phyloP scores from a whole-genome alignment of 257 asterid species.

The Ophiorrhiza pumila region DNA sequence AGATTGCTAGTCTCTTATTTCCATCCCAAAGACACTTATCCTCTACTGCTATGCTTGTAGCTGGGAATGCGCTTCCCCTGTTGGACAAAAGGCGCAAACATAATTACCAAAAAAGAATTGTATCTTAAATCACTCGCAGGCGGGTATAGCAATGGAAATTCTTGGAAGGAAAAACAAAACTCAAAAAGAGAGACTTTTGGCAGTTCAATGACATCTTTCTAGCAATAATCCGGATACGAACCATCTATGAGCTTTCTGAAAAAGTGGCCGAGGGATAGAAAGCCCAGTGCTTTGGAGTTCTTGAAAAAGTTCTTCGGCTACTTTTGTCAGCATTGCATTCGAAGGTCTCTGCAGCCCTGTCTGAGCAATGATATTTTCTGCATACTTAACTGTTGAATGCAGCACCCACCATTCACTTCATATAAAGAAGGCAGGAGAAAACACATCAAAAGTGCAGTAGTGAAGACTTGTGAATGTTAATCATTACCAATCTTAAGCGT shows the following conservation, averaged over 20 bases:
- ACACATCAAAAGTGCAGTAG: slow-evolving; percentile 1
- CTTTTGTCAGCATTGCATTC: slow-evolving; percentile 42
- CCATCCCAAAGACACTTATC: slow-evolving; percentile 77
- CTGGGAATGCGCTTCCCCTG: slow-evolving; percentile 96
- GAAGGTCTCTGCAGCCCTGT: slow-evolving; percentile 76
- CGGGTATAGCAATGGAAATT: neutral
- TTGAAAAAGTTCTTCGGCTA: slow-evolving; percentile 68
- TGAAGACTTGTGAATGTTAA: neutral
- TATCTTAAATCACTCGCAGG: neutral
- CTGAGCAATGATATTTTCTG: slow-evolving; percentile 57
- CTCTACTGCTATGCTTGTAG: slow-evolving; percentile 48
- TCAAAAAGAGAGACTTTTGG: neutral
- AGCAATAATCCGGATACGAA: slow-evolving; percentile 25
- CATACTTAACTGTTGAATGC: slow-evolving; percentile 72
- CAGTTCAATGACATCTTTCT: neutral
- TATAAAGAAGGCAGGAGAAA: neutral
- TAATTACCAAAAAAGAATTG: neutral
- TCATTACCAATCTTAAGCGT: slow-evolving; percentile 14
- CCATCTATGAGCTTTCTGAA: slow-evolving; percentile 92
- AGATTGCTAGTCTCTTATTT: slow-evolving; percentile 61
- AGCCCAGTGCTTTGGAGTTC: slow-evolving; percentile 66
- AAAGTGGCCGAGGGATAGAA: slow-evolving; percentile 50
- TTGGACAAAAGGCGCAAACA: slow-evolving; percentile 10
- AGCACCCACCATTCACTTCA: slow-evolving; percentile 83
- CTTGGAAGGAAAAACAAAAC: neutral